These are phyloP conservation scores for Helianthus annuus DNA, from an alignment of 129 eudicot species.

Conservation along the genomic window HanXRQr2.0-SUNRISE NC_035442.2:166935745-166936244, in stretches of 20 bases:
- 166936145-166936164: slow-evolving; percentile 3
- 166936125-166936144: slow-evolving; percentile 20
- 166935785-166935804: too few relatives aligned
- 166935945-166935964: slow-evolving; percentile 36
- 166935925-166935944: too few relatives aligned
- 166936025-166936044: not conserved
- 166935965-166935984: slow-evolving; percentile 25
- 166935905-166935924: too few relatives aligned
- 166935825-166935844: too few relatives aligned
- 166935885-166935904: too few relatives aligned
- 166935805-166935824: too few relatives aligned
- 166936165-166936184: slow-evolving; percentile 12
- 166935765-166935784: too few relatives aligned
- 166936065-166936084: slow-evolving; percentile 29
- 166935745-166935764: too few relatives aligned
- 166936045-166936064: not conserved
- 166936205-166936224: slow-evolving; percentile 9
- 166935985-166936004: slow-evolving; percentile 24
- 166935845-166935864: too few relatives aligned
- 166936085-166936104: slow-evolving; percentile 17
- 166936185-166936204: slow-evolving; percentile 9
- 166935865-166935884: too few relatives aligned
- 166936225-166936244: slow-evolving; percentile 7
- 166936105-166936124: not conserved
- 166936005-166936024: slow-evolving; percentile 33